Percentiles rank a stretch among this genome's conserved stretches.
Conservation (phyloP, 805 yeast genomes). For the Metschnikowia sp. region DNA sequence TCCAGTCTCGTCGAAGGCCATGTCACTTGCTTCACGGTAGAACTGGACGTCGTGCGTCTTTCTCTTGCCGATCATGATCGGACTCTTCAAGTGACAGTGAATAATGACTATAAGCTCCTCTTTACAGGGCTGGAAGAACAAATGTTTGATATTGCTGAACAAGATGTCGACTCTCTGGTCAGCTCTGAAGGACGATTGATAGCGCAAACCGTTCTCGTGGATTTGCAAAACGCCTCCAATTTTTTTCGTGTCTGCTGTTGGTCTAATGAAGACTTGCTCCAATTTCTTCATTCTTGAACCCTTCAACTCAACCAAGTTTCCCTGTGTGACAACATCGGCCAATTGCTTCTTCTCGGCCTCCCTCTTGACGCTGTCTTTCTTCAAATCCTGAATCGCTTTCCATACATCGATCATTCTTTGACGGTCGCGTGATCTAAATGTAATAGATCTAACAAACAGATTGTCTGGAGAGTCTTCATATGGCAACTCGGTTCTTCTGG, state of each 20-base stretch:
- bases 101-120: conserved; percentile 90
- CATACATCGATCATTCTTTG: conserved; percentile 88
- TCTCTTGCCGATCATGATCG: conserved; percentile 92
- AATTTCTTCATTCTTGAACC: conserved; percentile 82
- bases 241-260: conserved; percentile 96
- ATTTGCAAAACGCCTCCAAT: conserved; percentile 86
- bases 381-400: conserved; percentile 86
- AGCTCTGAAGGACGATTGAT: conserved; percentile 77
- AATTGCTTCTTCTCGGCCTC: conserved; percentile 87
- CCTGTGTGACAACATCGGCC: conserved; percentile 94
- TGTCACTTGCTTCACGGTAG: conserved; percentile 94
- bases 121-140: conserved; percentile 94
- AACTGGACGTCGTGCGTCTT: conserved; percentile 95
- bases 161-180: conserved; percentile 87
- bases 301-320: conserved; percentile 74
- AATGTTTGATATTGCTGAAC: conserved; percentile 86
- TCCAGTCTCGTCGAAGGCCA: conserved; percentile 95
- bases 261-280: conserved; percentile 87
- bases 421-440: conserved; percentile 85
- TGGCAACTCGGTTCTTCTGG: conserved; percentile 77
- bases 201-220: conserved; percentile 94
- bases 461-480: conserved; percentile 87
- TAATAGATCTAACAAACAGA: conserved; percentile 80
- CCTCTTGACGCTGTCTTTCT: conserved; percentile 85
- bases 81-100: conserved; percentile 88